These are phyloP conservation scores for Centaurea solstitialis DNA, from an alignment of 129 eudicot genomes.

Conservation along the genomic window DNA sequence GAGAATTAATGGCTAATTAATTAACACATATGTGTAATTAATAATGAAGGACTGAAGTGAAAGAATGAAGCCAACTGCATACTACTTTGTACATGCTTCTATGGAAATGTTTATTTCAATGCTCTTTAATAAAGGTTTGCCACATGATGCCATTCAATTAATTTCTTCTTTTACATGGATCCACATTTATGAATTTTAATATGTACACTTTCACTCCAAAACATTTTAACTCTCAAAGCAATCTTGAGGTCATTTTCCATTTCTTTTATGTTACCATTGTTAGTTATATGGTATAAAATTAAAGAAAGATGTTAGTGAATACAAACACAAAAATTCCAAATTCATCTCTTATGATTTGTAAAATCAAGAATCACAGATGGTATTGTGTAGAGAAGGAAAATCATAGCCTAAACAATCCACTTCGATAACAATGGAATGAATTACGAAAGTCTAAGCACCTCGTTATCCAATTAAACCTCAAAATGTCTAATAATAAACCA, in stretches of 20 bases:
- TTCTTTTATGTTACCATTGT: not conserved
- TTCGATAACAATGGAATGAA: not conserved
- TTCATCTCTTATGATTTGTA: not conserved
- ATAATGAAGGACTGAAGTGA: not conserved
- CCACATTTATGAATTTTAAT: not conserved
- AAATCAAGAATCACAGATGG: not conserved
- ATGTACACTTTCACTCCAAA: not conserved
- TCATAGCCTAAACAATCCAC: not conserved
- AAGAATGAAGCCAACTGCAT: conserved; percentile 6
- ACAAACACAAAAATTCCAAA: not conserved
- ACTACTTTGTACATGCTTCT: conserved; percentile 8
- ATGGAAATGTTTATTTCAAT: conserved; percentile 12
- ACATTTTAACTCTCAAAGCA: not conserved
- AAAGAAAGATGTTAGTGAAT: too few species aligned
- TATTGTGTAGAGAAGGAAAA: not conserved
- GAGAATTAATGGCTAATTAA: not conserved
- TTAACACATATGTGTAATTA: conserved; percentile 7
- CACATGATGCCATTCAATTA: not conserved
- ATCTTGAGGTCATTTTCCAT: not conserved
- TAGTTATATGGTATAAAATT: not conserved
- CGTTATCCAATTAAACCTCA: too few species aligned
- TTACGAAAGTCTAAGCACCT: not conserved
- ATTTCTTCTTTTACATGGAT: conserved; percentile 2
- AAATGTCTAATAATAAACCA: too few species aligned
- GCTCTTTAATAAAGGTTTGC: conserved; percentile 8